phyloP scores from a whole-genome alignment of 164 flowering plant genomes.

The Kalanchoe fedtschenkoi region DNA sequence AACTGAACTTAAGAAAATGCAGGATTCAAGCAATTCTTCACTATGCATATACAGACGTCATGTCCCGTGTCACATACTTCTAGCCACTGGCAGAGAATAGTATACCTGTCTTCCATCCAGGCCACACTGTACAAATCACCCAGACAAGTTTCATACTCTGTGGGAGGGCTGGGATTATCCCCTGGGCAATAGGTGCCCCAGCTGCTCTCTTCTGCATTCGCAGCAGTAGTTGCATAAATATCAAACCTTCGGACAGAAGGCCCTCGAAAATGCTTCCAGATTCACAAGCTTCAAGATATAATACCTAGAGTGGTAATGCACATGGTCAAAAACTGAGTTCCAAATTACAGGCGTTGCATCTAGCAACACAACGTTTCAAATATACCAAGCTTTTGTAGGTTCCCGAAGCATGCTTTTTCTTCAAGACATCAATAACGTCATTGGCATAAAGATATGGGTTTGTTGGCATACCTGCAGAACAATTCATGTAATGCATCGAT shows the following conservation, averaged over 20 bases:
- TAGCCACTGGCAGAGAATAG: background rate
- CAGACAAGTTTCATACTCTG: conserved; percentile 77
- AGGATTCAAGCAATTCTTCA: background rate
- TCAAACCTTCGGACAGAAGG: conserved; percentile 62
- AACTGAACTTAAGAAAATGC: background rate
- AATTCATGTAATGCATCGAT: background rate
- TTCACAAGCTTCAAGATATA: conserved; percentile 93
- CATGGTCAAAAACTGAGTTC: background rate
- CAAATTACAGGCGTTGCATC: background rate
- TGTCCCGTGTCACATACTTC: background rate
- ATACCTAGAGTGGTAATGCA: conserved; percentile 33
- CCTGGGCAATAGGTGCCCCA: conserved; percentile 93
- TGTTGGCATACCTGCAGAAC: conserved; percentile 41
- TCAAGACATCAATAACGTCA: conserved; percentile 36
- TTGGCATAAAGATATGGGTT: conserved; percentile 38
- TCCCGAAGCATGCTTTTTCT: conserved; percentile 51
- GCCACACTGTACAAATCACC: conserved; percentile 89
- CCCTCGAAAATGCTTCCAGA: conserved; percentile 96
- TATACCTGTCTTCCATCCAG: conserved; percentile 94
- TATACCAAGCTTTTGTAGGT: conserved; percentile 58
- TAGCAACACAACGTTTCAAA: background rate
- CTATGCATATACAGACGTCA: too few species aligned
- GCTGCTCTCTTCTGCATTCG: conserved; percentile 85
- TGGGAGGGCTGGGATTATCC: conserved; percentile 51
- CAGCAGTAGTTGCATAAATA: conserved; percentile 82